These are phyloP conservation scores for Yamadazyma endophytica DNA, from an alignment of 805 yeast genomes.

Conservation along the genomic window DNA sequence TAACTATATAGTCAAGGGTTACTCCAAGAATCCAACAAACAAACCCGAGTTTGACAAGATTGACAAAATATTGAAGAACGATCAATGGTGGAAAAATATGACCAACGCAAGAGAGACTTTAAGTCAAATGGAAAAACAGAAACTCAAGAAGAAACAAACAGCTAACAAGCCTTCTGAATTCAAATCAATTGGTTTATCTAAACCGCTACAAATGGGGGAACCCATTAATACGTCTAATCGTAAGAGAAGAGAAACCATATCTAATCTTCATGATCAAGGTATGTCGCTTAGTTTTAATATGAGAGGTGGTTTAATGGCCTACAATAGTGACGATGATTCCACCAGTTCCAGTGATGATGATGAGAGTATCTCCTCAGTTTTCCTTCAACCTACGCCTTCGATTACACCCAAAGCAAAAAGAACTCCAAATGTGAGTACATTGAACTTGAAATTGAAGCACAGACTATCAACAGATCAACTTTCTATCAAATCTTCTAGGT, in stretches of 20 bases:
- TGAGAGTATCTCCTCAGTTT: neutral
- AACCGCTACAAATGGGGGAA: neutral
- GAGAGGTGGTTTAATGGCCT: slow-evolving; percentile 40
- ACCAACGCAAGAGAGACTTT: slow-evolving; percentile 49
- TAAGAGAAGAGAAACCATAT: slow-evolving; percentile 47
- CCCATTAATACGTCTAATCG: slow-evolving; percentile 3
- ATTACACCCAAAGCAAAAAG: neutral
- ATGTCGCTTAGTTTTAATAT: slow-evolving; percentile 64
- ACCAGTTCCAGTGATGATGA: slow-evolving; percentile 14
- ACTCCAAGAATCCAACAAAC: slow-evolving; percentile 27
- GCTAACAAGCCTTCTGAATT: neutral
- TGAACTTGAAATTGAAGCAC: slow-evolving; percentile 15
- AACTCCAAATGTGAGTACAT: neutral
- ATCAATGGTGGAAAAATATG: slow-evolving; percentile 84
- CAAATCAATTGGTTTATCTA: neutral
- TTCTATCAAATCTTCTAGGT: slow-evolving; percentile 29
- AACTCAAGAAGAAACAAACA: slow-evolving; percentile 8
- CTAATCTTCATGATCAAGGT: slow-evolving; percentile 72
- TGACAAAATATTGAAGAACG: slow-evolving; percentile 48
- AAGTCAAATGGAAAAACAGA: slow-evolving; percentile 28
- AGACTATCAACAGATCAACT: slow-evolving; percentile 20
- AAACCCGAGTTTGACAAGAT: slow-evolving; percentile 37
- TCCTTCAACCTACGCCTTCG: neutral
- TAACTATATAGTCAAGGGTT: slow-evolving; percentile 74
- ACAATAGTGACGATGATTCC: slow-evolving; percentile 18